These are phyloP conservation scores for Dothistroma septosporum DNA, from an alignment of 2,329 filamentous ascomycete genomes.

Conservation along the genomic window DNA sequence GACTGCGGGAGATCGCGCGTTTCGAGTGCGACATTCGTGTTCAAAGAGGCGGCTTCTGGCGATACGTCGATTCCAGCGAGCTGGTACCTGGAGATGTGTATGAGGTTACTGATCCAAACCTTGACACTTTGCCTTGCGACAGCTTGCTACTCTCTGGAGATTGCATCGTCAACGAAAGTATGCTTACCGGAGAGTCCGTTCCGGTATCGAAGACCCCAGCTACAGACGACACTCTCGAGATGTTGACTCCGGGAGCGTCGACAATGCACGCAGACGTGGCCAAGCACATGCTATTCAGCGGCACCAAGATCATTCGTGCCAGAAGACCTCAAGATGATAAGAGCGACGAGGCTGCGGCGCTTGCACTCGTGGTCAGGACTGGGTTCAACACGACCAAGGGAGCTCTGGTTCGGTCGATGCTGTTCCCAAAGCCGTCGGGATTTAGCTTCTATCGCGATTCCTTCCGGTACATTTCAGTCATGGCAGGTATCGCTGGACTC, in stretches of 20 bases:
- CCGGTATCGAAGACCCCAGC: constrained; percentile 90
- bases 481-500: constrained; percentile 78
- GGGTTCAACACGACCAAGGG: constrained; percentile 98
- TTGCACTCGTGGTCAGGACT: constrained; percentile 88
- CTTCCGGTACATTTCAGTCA: constrained; percentile 95
- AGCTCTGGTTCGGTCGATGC: constrained; percentile 90
- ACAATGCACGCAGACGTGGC: constrained; percentile 79
- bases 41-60: constrained; percentile 92
- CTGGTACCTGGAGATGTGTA: constrained; percentile 95
- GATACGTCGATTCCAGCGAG: constrained; percentile 78
- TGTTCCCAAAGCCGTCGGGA: constrained; percentile 95
- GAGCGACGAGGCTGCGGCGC: constrained; percentile 80
- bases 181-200: constrained; percentile 95
- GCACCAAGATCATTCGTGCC: constrained; percentile 91
- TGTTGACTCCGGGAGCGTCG: constrained; percentile 73
- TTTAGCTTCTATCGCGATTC: constrained; percentile 99
- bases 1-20: constrained; percentile 82
- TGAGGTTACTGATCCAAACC: constrained; percentile 87
- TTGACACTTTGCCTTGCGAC: constrained; percentile 86
- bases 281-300: constrained; percentile 86
- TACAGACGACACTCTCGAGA: constrained; percentile 70
- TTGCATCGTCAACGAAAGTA: constrained; percentile 98
- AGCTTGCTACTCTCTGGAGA: constrained; percentile 88
- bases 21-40: constrained; percentile 97
- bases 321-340: constrained; percentile 80